Base-by-base conservation (phyloP, 192 early-diverging fungal species). In the Backusella westeae region DNA sequence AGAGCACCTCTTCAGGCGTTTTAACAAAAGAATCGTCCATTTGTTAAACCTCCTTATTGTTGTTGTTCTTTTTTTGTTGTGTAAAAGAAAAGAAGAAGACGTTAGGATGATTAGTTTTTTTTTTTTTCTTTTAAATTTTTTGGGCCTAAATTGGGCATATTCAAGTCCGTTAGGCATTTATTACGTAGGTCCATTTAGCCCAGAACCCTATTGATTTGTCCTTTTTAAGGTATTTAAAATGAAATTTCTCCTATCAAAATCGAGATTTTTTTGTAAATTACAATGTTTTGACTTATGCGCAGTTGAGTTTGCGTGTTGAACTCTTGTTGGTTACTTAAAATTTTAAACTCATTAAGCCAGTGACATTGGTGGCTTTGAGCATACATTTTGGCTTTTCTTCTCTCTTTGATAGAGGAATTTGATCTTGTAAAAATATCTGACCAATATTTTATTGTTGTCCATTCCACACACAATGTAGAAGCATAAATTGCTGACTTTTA, bases 1-100 rank as follows among this genome's bases (percentile, higher is more conserved):
- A 86, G 36, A 92, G 87, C 21, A 71, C 59, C 65, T 71, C 74
- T 46, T 75, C 41, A 15, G 73, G 65, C 49, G 73, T 75, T 39
- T 75, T 75, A 21, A 75, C 65, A 63, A 67, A 74, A 21, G 73
- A 74, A 74, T 74, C 65, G 73, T 74, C 59, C 73, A 74, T 74
- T 56, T 26, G 34, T 63, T 53, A 53, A 53, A 21, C 23, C 52
- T 52, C 52, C n/a, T 53, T 21, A 0, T 32, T 32, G 32, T 32
- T 53, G 17, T 53, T 39, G 9, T 59, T 59, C 7, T 59, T 59
- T 59, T 59, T 59, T 59, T 59, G 17, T 53, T 53, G 17, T 53
- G 53, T 26, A 59, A 52, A 56, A 26, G 5, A 59, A 59, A 59
- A 59, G 12, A 23, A 63, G 21, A 29, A 63, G 10, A 26, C 19